These are phyloP conservation scores for Themeda triandra DNA, from an alignment of 176 grass and related monocot genomes.

Conservation along the genomic window DNA sequence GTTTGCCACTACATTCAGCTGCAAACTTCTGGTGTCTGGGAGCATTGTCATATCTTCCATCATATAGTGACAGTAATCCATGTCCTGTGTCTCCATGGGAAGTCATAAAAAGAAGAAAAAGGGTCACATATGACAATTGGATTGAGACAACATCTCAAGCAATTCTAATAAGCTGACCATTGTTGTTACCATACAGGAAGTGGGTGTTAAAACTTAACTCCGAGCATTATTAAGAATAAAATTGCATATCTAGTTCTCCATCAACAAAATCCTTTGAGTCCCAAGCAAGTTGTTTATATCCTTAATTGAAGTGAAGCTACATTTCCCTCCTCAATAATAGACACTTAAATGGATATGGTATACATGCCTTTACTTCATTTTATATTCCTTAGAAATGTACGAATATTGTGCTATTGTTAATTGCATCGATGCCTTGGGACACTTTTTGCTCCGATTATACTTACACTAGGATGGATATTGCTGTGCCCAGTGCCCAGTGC, in stretches of 20 bases:
- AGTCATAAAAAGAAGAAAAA: neutral
- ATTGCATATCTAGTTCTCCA: neutral
- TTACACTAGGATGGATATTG: neutral
- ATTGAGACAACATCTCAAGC: neutral
- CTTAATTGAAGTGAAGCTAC: neutral
- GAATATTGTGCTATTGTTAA: neutral
- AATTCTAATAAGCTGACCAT: neutral
- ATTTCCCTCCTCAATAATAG: neutral
- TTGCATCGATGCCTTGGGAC: neutral
- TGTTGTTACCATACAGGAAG: neutral
- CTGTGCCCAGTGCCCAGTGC: too few species aligned
- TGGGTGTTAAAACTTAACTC: neutral
- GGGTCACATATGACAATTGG: neutral
- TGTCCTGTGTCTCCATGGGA: neutral
- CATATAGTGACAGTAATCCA: neutral
- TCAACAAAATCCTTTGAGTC: neutral
- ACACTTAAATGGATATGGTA: neutral
- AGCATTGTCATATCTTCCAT: conserved; percentile 18
- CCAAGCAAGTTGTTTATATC: too few species aligned
- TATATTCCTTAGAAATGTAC: neutral
- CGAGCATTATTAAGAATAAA: neutral
- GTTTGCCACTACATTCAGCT: too few species aligned
- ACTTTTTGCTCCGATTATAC: neutral
- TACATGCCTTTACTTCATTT: neutral
- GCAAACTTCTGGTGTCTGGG: too few species aligned